Evolutionary conservation across 345 rosid species (phyloP).

Genomic region (Salix brachista): DNA sequence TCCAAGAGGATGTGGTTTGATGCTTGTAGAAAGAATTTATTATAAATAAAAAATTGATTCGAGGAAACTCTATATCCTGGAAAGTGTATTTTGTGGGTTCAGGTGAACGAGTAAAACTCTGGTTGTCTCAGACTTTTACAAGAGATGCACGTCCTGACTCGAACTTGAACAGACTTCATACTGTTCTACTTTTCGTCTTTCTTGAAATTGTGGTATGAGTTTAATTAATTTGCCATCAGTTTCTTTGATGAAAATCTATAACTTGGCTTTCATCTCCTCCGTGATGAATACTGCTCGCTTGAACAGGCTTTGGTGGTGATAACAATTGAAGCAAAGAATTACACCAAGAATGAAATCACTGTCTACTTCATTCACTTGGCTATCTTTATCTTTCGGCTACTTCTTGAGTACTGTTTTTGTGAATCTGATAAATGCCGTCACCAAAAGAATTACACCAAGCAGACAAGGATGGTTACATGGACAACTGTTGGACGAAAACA

Average conservation of each 20-base stretch:
- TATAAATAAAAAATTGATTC: no score
- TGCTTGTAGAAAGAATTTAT: no score
- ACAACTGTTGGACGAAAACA: constrained; percentile 3
- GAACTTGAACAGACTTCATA: constrained; percentile 25
- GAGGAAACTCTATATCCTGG: no score
- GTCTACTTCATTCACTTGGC: constrained; percentile 24
- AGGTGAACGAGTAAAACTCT: no score
- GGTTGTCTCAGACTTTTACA: rapidly evolving
- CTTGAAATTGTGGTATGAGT: constrained; percentile 41
- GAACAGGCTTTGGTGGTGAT: constrained; percentile 43
- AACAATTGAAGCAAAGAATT: constrained; percentile 15
- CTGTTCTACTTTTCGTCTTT: constrained; percentile 36
- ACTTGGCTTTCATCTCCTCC: no score
- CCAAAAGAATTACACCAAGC: constrained; percentile 10
- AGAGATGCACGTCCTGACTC: no score
- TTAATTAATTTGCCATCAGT: no score
- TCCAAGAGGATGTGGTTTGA: no score
- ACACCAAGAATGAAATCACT: constrained; percentile 22
- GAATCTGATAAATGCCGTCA: constrained; percentile 13
- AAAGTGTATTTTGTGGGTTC: no score
- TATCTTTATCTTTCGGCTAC: constrained; percentile 24
- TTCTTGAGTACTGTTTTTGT: constrained; percentile 28
- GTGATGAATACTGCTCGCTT: no score
- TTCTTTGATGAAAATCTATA: no score
- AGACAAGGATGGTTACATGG: constrained; percentile 28